A percentile compares a stretch with the other conserved stretches of the same genome.
Conservation (phyloP, 305 asterid species). For the Fraxinus floribunda region DNA sequence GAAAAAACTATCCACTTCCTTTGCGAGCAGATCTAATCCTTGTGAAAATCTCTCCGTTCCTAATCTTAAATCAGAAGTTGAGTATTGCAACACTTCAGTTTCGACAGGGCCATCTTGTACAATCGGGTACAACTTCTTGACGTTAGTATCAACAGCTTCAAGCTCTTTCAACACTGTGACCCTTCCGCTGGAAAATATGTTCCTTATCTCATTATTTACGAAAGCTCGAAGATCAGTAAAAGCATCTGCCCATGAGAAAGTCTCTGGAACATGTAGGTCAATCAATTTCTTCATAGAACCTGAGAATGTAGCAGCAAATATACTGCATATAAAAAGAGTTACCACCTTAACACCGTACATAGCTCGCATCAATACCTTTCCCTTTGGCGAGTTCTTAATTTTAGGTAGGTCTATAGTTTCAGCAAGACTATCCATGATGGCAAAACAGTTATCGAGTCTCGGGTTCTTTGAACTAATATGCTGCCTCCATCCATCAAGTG, state of each 20-base stretch:
- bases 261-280: constrained; percentile 48
- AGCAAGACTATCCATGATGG: constrained; percentile 55
- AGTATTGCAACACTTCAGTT: constrained; percentile 31
- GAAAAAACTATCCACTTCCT: constrained; percentile 74
- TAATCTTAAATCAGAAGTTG: constrained; percentile 41
- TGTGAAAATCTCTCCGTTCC: constrained; percentile 47
- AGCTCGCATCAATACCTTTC: constrained; percentile 78
- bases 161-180: constrained; percentile 64
- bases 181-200: constrained; percentile 42
- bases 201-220: constrained; percentile 63
- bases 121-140: constrained; percentile 57
- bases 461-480: constrained; percentile 65
- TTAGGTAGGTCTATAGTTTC: constrained; percentile 71
- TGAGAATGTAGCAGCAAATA: constrained; percentile 67
- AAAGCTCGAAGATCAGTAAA: constrained; percentile 50
- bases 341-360: constrained; percentile 76
- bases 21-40: constrained; percentile 70
- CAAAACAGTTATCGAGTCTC: constrained; percentile 63
- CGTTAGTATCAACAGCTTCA: constrained; percentile 61
- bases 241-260: constrained; percentile 59
- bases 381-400: constrained; percentile 78
- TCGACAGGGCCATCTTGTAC: constrained; percentile 56
- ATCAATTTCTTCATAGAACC: constrained; percentile 59
- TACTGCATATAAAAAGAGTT: constrained; percentile 60
- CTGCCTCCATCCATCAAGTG: constrained; percentile 77